Evolutionary conservation across 805 yeast genomes (phyloP).

Genomic region (Candida hispaniensis): DNA sequence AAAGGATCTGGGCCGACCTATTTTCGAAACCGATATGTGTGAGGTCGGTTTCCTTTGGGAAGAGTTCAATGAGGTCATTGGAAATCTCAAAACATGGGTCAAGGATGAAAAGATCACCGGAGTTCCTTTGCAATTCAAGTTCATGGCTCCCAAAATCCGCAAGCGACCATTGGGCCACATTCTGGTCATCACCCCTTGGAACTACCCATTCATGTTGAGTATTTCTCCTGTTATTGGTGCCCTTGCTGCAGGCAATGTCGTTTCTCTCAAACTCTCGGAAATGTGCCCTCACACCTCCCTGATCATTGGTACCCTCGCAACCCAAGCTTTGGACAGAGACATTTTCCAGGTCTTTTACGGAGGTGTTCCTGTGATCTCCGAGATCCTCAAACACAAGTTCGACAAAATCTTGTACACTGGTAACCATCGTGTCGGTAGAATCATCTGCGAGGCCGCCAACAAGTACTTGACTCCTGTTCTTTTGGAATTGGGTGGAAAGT

Average conservation of each 20-base stretch:
- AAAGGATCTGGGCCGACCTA: constrained; percentile 57
- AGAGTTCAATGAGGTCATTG: constrained; percentile 52
- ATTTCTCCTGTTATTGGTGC: constrained; percentile 68
- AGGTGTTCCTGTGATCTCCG: constrained; percentile 51
- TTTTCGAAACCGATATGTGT: constrained; percentile 47
- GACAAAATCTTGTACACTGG: constrained; percentile 89
- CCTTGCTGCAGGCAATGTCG: constrained; percentile 73
- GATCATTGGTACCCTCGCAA: constrained; percentile 46
- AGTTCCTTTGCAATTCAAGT: constrained; percentile 19
- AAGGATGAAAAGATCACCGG: constrained; percentile 34
- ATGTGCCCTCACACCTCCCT: constrained; percentile 48
- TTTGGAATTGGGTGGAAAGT: constrained; percentile 86
- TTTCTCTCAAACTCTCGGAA: constrained; percentile 66
- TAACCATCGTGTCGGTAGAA: constrained; percentile 59
- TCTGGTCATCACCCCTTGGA: constrained; percentile 65
- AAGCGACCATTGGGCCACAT: constrained; percentile 46
- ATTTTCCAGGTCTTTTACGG: constrained; percentile 61
- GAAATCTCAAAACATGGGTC: constrained; percentile 50
- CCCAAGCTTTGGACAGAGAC: constrained; percentile 43
- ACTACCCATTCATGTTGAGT: constrained; percentile 58
- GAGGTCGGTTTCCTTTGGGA: constrained; percentile 44
- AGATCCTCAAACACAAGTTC: constrained; percentile 49
- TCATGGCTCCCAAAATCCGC: constrained; percentile 24
- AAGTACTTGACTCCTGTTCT: constrained; percentile 68
- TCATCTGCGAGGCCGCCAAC: constrained; percentile 75